phyloP scores from a whole-genome alignment of 768 basidiomycete genomes.

The Suillus lakei region DNA sequence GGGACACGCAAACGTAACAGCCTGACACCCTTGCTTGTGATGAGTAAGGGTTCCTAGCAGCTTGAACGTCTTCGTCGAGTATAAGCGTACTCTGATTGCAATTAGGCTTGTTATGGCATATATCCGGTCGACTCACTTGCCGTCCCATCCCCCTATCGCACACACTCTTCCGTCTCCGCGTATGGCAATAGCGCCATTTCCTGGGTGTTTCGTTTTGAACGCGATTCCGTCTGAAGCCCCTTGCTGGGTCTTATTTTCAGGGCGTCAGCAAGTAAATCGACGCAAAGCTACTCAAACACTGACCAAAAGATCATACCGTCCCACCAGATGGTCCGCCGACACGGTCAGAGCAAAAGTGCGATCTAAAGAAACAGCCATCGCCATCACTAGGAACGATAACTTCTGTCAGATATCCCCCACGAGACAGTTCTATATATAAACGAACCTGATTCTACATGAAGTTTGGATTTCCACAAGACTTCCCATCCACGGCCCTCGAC shows the following conservation, averaged over 20 bases:
- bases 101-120: too few species aligned
- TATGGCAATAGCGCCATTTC: constrained; percentile 76
- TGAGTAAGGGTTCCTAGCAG: constrained; percentile 82
- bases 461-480: constrained; percentile 62
- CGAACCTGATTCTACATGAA: constrained; percentile 77
- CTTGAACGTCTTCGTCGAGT: constrained; percentile 80
- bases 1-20: constrained; percentile 65
- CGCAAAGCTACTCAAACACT: constrained; percentile 18
- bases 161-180: constrained; percentile 77
- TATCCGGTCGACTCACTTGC: constrained; percentile 61
- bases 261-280: constrained; percentile 9
- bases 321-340: constrained; percentile 84
- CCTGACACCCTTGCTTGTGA: constrained; percentile 80
- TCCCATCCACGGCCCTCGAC: constrained; percentile 80
- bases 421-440: constrained; percentile 7
- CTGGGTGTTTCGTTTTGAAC: constrained; percentile 74
- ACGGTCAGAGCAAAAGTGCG: constrained; percentile 71
- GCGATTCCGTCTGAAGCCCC: constrained; percentile 30
- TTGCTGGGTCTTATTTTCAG: constrained; percentile 17
- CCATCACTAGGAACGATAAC: constrained; percentile 67
- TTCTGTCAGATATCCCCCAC: not conserved
- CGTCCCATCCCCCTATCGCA: constrained; percentile 94
- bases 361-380: constrained; percentile 71
- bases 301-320: constrained; percentile 63
- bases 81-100: constrained; percentile 70